Percentiles rank a stretch among this genome's conserved stretches.
Conservation (phyloP, 225 moss, liverwort and hornwort genomes). For the Thuidium tamariscinum region DNA sequence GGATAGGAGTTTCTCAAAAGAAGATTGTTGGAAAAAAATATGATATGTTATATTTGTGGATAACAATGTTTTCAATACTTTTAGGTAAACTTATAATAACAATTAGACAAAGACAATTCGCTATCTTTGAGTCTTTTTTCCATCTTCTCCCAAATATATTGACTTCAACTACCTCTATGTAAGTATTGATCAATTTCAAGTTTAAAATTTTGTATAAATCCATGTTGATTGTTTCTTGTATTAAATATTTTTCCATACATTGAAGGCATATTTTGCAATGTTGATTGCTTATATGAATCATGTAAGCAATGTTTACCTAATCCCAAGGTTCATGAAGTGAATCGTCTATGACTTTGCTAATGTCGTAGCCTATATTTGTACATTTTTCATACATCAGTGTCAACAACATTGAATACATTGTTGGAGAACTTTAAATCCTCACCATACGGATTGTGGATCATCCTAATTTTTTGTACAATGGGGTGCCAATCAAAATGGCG, state of each 20-base stretch:
- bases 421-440: accelerated
- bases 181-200: not conserved
- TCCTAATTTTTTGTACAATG: too few relatives aligned
- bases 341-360: accelerated
- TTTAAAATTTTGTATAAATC: accelerated
- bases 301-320: not conserved
- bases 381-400: accelerated
- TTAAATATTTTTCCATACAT: not conserved
- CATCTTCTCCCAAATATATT: not conserved
- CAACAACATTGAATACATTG: accelerated
- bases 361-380: accelerated
- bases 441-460: accelerated
- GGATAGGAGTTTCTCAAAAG: accelerated
- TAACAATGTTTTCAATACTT: not conserved
- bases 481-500: too few relatives aligned
- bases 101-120: too few relatives aligned
- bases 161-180: accelerated
- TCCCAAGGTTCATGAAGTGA: not conserved
- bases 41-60: not conserved
- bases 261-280: not conserved
- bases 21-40: accelerated
- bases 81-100: accelerated
- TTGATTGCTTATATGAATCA: not conserved
- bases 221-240: accelerated
- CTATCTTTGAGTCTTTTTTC: accelerated